phyloP scores from a whole-genome alignment of 2,329 filamentous ascomycete genomes.

The Drechslerella dactyloides region DNA sequence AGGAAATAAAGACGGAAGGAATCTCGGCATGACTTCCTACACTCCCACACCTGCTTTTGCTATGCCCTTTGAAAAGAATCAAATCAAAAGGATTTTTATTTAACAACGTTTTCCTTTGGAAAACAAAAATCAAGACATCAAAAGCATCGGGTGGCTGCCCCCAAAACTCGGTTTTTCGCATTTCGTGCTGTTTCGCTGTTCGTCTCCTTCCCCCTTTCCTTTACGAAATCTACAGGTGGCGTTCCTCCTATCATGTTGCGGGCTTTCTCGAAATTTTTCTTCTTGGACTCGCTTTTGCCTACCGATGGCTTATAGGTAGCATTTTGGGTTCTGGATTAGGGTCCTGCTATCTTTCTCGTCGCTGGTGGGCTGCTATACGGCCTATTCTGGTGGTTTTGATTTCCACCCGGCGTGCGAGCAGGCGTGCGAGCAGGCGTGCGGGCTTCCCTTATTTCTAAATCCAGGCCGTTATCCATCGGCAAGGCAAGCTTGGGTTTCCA shows the following conservation, averaged over 20 bases:
- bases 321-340: not conserved
- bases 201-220: slow-evolving; percentile 3
- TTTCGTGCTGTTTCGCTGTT: too few relatives aligned
- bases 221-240: slow-evolving; percentile 44
- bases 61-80: slow-evolving; percentile 10
- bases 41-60: too few relatives aligned
- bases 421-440: too few relatives aligned
- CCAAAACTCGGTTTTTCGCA: slow-evolving; percentile 18
- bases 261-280: slow-evolving; percentile 12
- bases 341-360: too few relatives aligned
- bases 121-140: not conserved
- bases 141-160: slow-evolving; percentile 13
- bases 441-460: too few relatives aligned
- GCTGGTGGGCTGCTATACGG: too few relatives aligned
- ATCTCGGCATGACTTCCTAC: slow-evolving; percentile 22
- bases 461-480: too few relatives aligned
- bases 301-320: not conserved
- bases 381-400: not conserved
- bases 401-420: too few relatives aligned
- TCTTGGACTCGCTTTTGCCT: not conserved
- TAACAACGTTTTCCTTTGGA: not conserved
- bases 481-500: not conserved
- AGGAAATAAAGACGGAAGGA: slow-evolving; percentile 1
- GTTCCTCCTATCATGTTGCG: slow-evolving; percentile 43
- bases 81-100: slow-evolving; percentile 12